Conservation (phyloP, 1,284 basidiomycete species). For the Cutaneotrichosporon spelunceum region DNA sequence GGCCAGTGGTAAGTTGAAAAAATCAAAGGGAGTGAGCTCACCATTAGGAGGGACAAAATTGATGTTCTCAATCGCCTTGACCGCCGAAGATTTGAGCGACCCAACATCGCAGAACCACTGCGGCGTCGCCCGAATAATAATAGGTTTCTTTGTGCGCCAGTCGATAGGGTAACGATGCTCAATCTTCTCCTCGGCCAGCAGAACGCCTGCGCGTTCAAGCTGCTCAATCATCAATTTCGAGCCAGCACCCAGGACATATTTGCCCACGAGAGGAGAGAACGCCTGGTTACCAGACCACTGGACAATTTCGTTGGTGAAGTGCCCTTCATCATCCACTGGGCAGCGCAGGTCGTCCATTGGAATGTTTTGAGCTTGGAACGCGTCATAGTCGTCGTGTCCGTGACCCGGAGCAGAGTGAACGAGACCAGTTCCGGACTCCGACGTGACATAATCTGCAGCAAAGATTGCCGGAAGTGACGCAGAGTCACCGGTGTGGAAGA, state of each 20-base stretch:
- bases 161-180: conserved; percentile 94
- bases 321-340: conserved; percentile 79
- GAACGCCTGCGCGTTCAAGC: conserved; percentile 58
- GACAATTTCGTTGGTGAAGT: conserved; percentile 62
- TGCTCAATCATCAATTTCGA: conserved; percentile 64
- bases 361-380: conserved; percentile 56
- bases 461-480: conserved; percentile 57
- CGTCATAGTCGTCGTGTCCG: conserved; percentile 85
- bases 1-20: conserved; percentile 56
- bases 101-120: conserved; percentile 98
- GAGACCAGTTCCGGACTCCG: conserved; percentile 87
- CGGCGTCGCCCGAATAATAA: conserved; percentile 90
- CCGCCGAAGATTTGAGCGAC: conserved; percentile 71
- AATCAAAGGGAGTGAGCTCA: conserved; percentile 51
- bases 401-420: conserved; percentile 96
- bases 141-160: conserved; percentile 91
- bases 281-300: conserved; percentile 56
- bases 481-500: conserved; percentile 59
- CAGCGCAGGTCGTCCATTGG: conserved; percentile 56
- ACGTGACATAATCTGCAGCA: conserved; percentile 67
- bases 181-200: conserved; percentile 69
- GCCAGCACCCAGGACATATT: conserved; percentile 70
- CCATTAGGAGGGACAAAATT: conserved; percentile 73
- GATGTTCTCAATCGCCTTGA: conserved; percentile 69
- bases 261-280: conserved; percentile 56